A percentile compares a stretch with the other conserved stretches of the same genome.
These are phyloP conservation scores for Rutidosis leptorrhynchoides DNA, from an alignment of 129 eudicot species.

Conservation along the genomic window DNA sequence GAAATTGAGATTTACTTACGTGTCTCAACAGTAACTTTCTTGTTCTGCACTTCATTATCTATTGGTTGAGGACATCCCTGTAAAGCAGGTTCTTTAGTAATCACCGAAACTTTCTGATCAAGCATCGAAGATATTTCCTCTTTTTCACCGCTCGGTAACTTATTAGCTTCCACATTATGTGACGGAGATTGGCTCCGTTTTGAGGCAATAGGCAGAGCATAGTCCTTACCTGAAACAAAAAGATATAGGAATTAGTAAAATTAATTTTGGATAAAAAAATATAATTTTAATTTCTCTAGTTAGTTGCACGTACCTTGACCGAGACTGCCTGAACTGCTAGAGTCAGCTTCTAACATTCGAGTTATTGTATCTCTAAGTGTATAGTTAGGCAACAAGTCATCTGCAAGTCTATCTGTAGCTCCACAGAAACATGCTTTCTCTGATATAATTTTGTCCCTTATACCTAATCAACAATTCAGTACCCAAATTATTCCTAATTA, in stretches of 20 bases:
- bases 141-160: not conserved
- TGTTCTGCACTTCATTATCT: not conserved
- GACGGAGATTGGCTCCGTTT: not conserved
- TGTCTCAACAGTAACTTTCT: not conserved
- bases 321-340: not conserved
- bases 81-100: not conserved
- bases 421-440: not conserved
- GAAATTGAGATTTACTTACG: not conserved
- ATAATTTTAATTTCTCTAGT: not conserved
- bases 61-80: not conserved
- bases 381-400: slow-evolving; percentile 9
- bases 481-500: not conserved
- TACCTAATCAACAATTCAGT: not conserved
- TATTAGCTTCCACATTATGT: not conserved
- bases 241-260: not conserved
- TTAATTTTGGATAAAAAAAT: not conserved
- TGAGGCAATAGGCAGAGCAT: not conserved
- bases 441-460: slow-evolving; percentile 12
- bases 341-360: not conserved
- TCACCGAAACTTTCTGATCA: not conserved
- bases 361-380: slow-evolving; percentile 9
- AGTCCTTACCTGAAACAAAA: not conserved
- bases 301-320: slow-evolving; percentile 10
- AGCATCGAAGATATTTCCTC: not conserved
- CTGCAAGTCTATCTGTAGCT: slow-evolving; percentile 7